phyloP scores from a whole-genome alignment of 768 basidiomycete genomes.

The Kwoniella dejecticola region DNA sequence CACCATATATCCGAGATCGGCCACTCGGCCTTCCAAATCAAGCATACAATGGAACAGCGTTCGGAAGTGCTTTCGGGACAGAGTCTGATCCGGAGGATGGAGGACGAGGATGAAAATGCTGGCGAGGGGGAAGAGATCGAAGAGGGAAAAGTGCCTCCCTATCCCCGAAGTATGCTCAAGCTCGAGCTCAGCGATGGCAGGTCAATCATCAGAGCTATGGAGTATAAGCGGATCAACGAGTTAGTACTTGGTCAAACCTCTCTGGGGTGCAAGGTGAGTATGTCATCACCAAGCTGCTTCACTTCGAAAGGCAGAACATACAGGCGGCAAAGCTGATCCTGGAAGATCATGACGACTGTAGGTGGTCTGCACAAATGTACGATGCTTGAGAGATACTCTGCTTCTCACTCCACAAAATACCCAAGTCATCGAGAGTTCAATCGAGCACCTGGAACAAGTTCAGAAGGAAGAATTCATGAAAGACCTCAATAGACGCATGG shows the following conservation, averaged over 20 bases:
- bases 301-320: no score
- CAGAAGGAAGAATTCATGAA: conserved; percentile 66
- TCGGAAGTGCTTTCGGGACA: conserved; percentile 59
- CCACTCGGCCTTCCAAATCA: conserved; percentile 75
- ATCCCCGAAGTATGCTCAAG: conserved; percentile 75
- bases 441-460: conserved; percentile 66
- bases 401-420: conserved; percentile 74
- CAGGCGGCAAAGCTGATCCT: no score
- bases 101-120: conserved; percentile 22
- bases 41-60: conserved; percentile 66
- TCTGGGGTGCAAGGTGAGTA: conserved; percentile 75
- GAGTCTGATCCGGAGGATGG: conserved; percentile 47
- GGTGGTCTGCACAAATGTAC: conserved; percentile 66
- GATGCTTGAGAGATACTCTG: conserved; percentile 69
- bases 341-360: no score
- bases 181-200: conserved; percentile 79
- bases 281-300: background rate
- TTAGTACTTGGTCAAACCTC: conserved; percentile 73
- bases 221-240: conserved; percentile 68
- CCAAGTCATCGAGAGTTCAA: conserved; percentile 57
- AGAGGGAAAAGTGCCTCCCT: conserved; percentile 76
- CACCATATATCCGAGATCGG: conserved; percentile 79
- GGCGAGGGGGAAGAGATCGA: conserved; percentile 57
- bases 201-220: conserved; percentile 70
- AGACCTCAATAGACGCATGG: conserved; percentile 66